A percentile compares a stretch with the other conserved stretches of the same genome.
Conservation (phyloP, 176 grass and related monocot species). For the Oryza longistaminata region DNA sequence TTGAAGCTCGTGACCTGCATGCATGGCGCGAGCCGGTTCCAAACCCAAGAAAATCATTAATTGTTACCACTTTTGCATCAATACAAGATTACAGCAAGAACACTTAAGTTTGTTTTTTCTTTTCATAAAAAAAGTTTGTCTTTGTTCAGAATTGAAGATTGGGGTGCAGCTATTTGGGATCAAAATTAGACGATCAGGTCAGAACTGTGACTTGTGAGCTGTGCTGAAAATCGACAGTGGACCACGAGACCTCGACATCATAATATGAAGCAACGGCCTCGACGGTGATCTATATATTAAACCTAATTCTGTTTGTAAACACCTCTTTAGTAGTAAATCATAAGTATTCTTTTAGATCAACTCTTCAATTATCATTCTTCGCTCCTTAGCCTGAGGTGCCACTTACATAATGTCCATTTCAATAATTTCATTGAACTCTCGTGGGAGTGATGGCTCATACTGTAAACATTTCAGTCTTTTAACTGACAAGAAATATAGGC, state of each 20-base stretch:
- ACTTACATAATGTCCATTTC: not conserved
- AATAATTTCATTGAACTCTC: not conserved
- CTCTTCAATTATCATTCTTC: not conserved
- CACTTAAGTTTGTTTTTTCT: not conserved
- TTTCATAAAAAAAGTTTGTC: not conserved
- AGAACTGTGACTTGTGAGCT: not conserved
- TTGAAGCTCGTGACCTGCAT: slow-evolving; percentile 76
- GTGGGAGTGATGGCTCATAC: not conserved
- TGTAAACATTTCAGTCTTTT: too few species aligned
- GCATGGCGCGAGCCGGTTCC: not conserved
- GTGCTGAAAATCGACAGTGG: not conserved
- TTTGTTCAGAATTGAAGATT: not conserved
- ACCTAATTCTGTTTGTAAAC: not conserved
- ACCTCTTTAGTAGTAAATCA: not conserved
- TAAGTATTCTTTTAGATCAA: not conserved
- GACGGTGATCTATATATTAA: not conserved
- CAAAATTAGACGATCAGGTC: not conserved
- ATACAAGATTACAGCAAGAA: not conserved
- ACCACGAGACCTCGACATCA: not conserved
- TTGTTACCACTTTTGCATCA: not conserved
- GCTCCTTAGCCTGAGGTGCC: too few species aligned
- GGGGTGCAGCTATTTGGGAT: not conserved
- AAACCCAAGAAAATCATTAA: not conserved
- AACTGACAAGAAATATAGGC: too few species aligned
- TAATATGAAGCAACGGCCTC: not conserved